phyloP scores from a whole-genome alignment of 768 basidiomycete genomes.

The Boletus reticulatus region DNA sequence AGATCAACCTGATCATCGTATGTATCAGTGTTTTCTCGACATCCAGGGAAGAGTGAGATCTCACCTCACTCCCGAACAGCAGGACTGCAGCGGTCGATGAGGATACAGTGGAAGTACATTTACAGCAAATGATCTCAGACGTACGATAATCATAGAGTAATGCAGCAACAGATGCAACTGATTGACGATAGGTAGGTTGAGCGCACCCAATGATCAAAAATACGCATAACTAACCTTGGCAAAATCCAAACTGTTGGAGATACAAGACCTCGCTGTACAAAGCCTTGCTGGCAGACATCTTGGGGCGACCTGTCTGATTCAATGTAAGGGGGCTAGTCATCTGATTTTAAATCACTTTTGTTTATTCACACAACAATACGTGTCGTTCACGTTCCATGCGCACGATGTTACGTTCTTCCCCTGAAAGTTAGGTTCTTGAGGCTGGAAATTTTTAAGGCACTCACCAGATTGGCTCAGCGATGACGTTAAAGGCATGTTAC shows the following conservation, averaged over 20 bases:
- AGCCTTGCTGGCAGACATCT: not conserved
- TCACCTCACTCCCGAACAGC: conserved; percentile 10
- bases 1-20: conserved; percentile 12
- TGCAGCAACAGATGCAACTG: conserved; percentile 11
- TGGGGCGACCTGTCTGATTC: too few relatives aligned
- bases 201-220: not conserved
- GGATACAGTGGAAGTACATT: not conserved
- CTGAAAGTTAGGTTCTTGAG: too few relatives aligned
- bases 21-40: not conserved
- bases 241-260: conserved; percentile 5
- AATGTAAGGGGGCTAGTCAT: too few relatives aligned
- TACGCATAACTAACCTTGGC: conserved; percentile 6
- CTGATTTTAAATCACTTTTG: too few relatives aligned
- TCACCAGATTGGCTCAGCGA: too few relatives aligned
- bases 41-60: not conserved
- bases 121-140: not conserved
- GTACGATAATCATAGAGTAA: conserved; percentile 16
- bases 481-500: too few relatives aligned
- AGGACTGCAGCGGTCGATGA: conserved; percentile 6
- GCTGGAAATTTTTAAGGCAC: too few relatives aligned
- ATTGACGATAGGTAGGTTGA: not conserved
- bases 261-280: not conserved
- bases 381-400: too few relatives aligned
- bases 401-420: too few relatives aligned
- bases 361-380: too few relatives aligned